Conservation (phyloP, 2,329 filamentous ascomycete species). For the Blastomyces silverae region DNA sequence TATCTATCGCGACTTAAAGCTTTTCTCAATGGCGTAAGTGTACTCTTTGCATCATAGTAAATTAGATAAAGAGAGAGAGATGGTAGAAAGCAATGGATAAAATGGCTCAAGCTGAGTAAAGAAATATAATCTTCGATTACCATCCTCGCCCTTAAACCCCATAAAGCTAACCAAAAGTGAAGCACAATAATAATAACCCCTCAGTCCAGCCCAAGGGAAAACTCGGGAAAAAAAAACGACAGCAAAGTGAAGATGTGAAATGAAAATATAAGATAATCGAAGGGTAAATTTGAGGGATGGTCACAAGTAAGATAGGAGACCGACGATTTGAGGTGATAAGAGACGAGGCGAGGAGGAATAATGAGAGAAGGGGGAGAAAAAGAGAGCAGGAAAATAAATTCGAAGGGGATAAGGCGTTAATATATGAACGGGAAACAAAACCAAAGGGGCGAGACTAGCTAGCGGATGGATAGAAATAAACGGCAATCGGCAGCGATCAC, state of each 20-base stretch:
- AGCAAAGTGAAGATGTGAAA: background rate
- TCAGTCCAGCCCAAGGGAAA: background rate
- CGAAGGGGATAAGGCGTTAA: background rate
- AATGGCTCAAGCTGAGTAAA: background rate
- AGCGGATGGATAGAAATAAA: background rate
- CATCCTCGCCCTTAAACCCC: background rate
- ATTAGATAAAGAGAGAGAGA: background rate
- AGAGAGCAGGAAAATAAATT: background rate
- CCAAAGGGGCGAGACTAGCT: background rate
- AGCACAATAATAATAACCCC: background rate
- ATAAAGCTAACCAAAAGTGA: background rate
- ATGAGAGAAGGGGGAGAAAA: background rate
- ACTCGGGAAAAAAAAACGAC: background rate
- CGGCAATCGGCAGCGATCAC: background rate
- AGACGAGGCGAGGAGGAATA: background rate
- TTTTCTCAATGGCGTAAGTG: background rate
- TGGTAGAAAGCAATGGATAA: background rate
- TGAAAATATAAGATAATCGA: background rate
- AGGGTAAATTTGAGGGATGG: background rate
- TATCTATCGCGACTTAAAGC: background rate
- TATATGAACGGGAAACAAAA: background rate
- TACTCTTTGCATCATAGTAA: background rate
- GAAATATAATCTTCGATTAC: background rate
- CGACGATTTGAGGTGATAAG: too few relatives aligned
- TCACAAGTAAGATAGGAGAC: background rate